Percentiles rank a stretch among this genome's conserved stretches.
These are phyloP conservation scores for Gossypium arboreum DNA, from an alignment of 345 rosid species.

Conservation along the genomic window DNA sequence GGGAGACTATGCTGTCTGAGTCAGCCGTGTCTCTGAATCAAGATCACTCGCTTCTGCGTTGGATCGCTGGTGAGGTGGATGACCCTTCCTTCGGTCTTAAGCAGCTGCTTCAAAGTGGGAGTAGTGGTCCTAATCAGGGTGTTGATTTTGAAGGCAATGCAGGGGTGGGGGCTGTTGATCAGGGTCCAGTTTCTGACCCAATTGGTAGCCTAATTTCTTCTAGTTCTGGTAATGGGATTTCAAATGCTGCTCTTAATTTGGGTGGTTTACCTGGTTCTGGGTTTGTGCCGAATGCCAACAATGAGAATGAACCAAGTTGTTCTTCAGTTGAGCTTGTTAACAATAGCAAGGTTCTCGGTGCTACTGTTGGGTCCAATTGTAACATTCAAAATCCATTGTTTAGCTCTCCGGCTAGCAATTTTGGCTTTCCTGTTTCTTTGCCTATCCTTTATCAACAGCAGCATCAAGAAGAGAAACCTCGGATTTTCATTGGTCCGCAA, in stretches of 20 bases:
- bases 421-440: conserved; percentile 23
- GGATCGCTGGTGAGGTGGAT: conserved; percentile 51
- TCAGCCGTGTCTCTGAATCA: conserved; percentile 26
- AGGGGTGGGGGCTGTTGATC: conserved; percentile 37
- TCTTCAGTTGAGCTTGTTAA: conserved; percentile 24
- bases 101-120: conserved; percentile 39
- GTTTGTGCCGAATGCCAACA: conserved; percentile 19
- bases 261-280: conserved; percentile 29
- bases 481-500: conserved; percentile 33
- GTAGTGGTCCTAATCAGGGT: conserved; percentile 12
- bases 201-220: conserved; percentile 19
- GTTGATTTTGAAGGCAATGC: conserved; percentile 41
- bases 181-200: conserved; percentile 29
- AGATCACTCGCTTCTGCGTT: conserved; percentile 42
- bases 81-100: conserved; percentile 42
- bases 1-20: conserved; percentile 50
- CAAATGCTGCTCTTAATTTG: conserved; percentile 24
- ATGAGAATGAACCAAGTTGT: conserved; percentile 25
- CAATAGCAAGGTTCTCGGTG: conserved; percentile 16
- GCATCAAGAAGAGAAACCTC: conserved; percentile 24
- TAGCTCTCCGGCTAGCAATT: conserved; percentile 20
- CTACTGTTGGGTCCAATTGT: conserved; percentile 18
- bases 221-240: conserved; percentile 18
- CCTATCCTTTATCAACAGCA: conserved; percentile 30
- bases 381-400: conserved; percentile 27